phyloP scores from a whole-genome alignment of 306 rosid species.

The Sechiopsis laciniata region DNA sequence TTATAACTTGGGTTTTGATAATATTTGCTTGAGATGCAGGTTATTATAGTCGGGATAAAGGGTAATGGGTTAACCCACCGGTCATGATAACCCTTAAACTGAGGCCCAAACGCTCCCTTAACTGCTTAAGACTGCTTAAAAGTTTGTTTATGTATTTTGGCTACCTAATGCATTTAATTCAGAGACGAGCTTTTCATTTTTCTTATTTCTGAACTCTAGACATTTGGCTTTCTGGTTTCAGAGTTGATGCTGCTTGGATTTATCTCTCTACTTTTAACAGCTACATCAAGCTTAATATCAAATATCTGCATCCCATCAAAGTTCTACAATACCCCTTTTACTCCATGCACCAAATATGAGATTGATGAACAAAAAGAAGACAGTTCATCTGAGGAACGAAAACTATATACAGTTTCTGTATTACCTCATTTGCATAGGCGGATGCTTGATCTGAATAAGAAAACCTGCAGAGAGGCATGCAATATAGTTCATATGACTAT shows the following conservation, averaged over 20 bases:
- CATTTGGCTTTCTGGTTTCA: slow-evolving; percentile 31
- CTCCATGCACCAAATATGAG: slow-evolving; percentile 72
- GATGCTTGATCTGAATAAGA: slow-evolving; percentile 44
- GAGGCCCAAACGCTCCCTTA: neutral
- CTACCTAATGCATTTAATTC: neutral
- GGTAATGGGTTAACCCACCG: too few species aligned
- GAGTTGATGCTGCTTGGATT: slow-evolving; percentile 99
- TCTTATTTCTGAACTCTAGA: too few species aligned
- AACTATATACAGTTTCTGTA: slow-evolving; percentile 45
- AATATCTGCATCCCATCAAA: slow-evolving; percentile 82
- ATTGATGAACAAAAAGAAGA: slow-evolving; percentile 53
- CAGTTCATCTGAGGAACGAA: slow-evolving; percentile 45
- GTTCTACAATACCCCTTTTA: slow-evolving; percentile 65
- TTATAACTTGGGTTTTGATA: too few species aligned
- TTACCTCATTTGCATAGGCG: slow-evolving; percentile 47
- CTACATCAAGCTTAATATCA: slow-evolving; percentile 81
- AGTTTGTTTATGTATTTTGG: neutral
- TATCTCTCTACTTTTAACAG: slow-evolving; percentile 89
- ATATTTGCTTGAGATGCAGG: too few species aligned
- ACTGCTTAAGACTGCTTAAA: neutral
- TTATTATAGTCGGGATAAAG: too few species aligned
- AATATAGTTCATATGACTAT: neutral
- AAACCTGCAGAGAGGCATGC: slow-evolving; percentile 66
- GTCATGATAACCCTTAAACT: too few species aligned
- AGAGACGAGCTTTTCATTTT: too few species aligned